Percentiles rank a stretch among this genome's conserved stretches.
Evolutionary conservation across 345 rosid species (phyloP).

Genomic region (Schrenkiella parvula): DNA sequence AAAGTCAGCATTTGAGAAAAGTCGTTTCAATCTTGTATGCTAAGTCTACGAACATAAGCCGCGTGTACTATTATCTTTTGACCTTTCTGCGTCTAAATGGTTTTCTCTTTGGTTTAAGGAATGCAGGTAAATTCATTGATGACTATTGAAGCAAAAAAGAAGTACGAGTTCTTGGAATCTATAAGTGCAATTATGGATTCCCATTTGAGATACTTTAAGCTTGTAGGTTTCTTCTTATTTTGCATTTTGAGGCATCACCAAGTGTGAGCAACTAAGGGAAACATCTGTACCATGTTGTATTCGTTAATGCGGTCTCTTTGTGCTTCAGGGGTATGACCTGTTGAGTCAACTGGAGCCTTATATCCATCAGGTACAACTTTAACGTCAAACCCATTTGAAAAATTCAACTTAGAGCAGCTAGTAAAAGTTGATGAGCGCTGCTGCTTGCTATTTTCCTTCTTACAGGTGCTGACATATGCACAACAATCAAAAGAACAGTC

Average conservation of each 20-base stretch:
- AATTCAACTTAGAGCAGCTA: too few species aligned
- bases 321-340: conserved; percentile 66
- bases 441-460: not conserved
- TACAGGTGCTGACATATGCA: conserved; percentile 73
- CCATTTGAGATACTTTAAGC: conserved; percentile 81
- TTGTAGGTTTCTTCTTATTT: conserved; percentile 39
- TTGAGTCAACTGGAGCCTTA: conserved; percentile 77
- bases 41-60: conserved; percentile 3
- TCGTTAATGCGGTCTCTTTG: conserved; percentile 28
- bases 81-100: conserved; percentile 30
- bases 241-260: conserved; percentile 9
- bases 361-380: conserved; percentile 64
- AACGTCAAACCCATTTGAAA: not conserved
- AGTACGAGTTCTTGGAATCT: conserved; percentile 85
- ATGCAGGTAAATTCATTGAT: conserved; percentile 76
- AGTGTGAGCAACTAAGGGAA: not conserved
- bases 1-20: conserved; percentile 77
- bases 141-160: conserved; percentile 81
- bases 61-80: not conserved
- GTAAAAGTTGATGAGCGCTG: not conserved
- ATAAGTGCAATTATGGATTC: conserved; percentile 88
- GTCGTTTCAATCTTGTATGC: conserved; percentile 88
- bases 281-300: not conserved
- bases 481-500: conserved; percentile 86
- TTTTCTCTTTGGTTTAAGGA: conserved; percentile 50